A percentile compares a stretch with the other conserved stretches of the same genome.
These are phyloP conservation scores for Diplodia intermedia DNA, from an alignment of 2,329 filamentous ascomycete species.

Conservation along the genomic window DNA sequence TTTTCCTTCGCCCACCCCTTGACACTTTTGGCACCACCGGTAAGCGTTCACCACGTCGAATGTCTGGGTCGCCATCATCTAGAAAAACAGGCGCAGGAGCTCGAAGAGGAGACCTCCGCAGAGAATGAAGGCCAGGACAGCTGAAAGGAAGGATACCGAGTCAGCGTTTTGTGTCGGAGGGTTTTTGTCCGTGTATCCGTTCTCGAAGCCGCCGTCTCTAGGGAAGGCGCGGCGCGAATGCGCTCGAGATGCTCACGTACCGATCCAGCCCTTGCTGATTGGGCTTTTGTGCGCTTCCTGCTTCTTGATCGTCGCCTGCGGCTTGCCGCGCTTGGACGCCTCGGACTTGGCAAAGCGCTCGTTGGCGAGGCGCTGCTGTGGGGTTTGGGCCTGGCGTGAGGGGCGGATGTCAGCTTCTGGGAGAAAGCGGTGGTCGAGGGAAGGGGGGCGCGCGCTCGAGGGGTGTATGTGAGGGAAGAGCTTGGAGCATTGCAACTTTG, in stretches of 20 bases:
- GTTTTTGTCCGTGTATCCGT: background rate
- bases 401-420: background rate
- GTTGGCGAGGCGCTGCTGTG: constrained; percentile 81
- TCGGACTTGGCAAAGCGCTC: constrained; percentile 77
- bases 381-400: constrained; percentile 73
- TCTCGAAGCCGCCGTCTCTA: background rate
- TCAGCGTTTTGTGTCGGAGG: background rate
- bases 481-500: background rate
- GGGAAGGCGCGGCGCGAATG: background rate
- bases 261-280: constrained; percentile 64
- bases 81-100: constrained; percentile 58
- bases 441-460: background rate
- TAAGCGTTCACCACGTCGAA: background rate
- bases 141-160: constrained; percentile 45
- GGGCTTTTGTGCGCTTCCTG: constrained; percentile 61
- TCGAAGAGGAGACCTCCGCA: constrained; percentile 67
- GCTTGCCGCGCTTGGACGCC: constrained; percentile 76
- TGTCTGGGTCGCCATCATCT: background rate
- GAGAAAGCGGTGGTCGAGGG: constrained; percentile 2
- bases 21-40: background rate
- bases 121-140: constrained; percentile 67
- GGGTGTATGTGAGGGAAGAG: background rate
- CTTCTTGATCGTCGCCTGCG: constrained; percentile 57
- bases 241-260: constrained; percentile 53
- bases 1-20: background rate